Conservation (phyloP, 1,284 basidiomycete genomes). For the Trichosporon asahii region DNA sequence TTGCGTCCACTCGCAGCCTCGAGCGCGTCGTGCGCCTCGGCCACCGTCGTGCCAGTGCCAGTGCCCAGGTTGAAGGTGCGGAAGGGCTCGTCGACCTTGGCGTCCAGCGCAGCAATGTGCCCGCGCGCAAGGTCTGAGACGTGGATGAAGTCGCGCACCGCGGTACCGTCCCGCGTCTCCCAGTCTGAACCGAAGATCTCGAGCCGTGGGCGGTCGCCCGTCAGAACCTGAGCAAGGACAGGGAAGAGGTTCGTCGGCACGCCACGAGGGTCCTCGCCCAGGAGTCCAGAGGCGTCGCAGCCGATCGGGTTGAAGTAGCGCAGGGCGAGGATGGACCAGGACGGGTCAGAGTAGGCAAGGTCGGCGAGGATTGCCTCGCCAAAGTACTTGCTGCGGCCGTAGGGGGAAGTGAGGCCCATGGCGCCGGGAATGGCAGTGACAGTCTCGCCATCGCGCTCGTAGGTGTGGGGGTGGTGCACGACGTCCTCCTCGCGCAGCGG, state of each 20-base stretch:
- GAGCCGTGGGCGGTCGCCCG: constrained; percentile 24
- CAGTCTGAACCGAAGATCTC: constrained; percentile 31
- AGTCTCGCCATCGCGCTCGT: background rate
- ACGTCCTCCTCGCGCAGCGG: constrained; percentile 21
- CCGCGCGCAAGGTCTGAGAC: constrained; percentile 30
- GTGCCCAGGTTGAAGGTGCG: constrained; percentile 67
- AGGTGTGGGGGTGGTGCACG: constrained; percentile 18
- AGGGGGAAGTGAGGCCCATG: constrained; percentile 16
- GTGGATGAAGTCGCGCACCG: constrained; percentile 18
- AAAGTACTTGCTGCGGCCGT: constrained; percentile 21
- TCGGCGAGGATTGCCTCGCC: constrained; percentile 22
- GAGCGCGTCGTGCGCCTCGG: constrained; percentile 15
- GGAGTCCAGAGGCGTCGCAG: constrained; percentile 29
- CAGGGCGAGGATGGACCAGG: constrained; percentile 25
- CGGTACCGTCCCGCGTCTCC: constrained; percentile 22
- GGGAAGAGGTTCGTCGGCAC: constrained; percentile 31
- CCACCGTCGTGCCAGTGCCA: constrained; percentile 71
- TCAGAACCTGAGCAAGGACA: constrained; percentile 29
- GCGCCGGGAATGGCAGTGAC: constrained; percentile 12
- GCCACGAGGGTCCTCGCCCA: constrained; percentile 28
- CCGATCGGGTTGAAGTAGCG: constrained; percentile 35
- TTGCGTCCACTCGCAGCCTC: constrained; percentile 10
- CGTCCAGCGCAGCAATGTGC: constrained; percentile 28
- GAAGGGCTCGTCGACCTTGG: constrained; percentile 10
- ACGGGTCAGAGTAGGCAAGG: constrained; percentile 21